Percentiles rank a stretch among this genome's conserved stretches.
These are phyloP conservation scores for Fusarium nurragi DNA, from an alignment of 2,329 filamentous ascomycete species.

Conservation along the genomic window DNA sequence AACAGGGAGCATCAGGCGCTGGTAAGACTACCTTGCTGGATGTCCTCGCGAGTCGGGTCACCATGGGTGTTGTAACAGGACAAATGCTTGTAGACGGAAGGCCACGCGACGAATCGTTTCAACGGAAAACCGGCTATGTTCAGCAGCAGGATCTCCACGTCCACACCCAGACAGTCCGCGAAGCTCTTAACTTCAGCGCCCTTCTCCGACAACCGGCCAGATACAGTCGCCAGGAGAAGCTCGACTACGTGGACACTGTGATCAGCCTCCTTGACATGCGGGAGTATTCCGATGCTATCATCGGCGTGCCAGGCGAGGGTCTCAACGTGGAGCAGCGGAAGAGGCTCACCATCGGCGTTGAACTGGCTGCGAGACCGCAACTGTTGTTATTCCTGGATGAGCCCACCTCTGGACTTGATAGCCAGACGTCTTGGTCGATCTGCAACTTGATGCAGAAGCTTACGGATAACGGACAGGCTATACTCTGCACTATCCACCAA, in stretches of 20 bases:
- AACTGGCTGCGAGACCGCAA: conserved; percentile 61
- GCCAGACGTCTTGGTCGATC: conserved; percentile 68
- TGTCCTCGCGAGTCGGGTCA: conserved; percentile 81
- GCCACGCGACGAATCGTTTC: conserved; percentile 78
- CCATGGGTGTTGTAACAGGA: conserved; percentile 84
- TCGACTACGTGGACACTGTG: conserved; percentile 83
- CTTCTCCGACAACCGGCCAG: conserved; percentile 79
- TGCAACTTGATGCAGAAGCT: conserved; percentile 67
- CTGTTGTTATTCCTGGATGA: conserved; percentile 68
- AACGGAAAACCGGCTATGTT: conserved; percentile 87
- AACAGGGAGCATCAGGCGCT: conserved; percentile 78
- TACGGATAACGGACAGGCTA: conserved; percentile 59
- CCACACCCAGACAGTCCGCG: conserved; percentile 81
- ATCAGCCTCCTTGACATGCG: conserved; percentile 70
- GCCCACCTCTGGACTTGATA: conserved; percentile 67
- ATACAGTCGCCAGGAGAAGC: conserved; percentile 74
- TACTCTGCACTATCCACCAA: conserved; percentile 63
- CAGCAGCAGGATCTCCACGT: conserved; percentile 90
- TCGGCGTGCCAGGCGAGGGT: conserved; percentile 66
- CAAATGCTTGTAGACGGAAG: conserved; percentile 74
- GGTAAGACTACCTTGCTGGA: conserved; percentile 89
- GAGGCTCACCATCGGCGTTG: conserved; percentile 66
- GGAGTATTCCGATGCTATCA: conserved; percentile 69
- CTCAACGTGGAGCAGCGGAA: conserved; percentile 69
- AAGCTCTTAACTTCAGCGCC: conserved; percentile 84